Evolutionary conservation across 257 asterid genomes (phyloP), one percentile per base, ranked within the genome.

Genomic region (Dorcoceras hygrometricum): DNA sequence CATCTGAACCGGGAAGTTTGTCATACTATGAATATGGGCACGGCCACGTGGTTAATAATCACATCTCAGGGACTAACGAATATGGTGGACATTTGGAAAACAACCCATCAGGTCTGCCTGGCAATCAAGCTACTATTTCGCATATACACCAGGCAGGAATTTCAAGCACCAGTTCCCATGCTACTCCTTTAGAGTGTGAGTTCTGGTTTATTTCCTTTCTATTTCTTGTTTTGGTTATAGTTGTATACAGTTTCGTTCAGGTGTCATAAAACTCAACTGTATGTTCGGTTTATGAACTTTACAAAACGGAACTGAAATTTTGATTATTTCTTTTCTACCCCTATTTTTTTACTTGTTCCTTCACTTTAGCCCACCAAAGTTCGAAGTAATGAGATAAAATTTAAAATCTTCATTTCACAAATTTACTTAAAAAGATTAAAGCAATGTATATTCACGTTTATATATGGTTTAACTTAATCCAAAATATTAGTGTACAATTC

Each of bases 1-100:
- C 77, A 63, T 77, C 95, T 31, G 98, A 87, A 68, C 87, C 94
- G 18, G 91, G 84, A 68, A 85, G 86, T 75, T 85, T 82, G 73
- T 80, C 88, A 18, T 85, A 82, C 79, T 82, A 80, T 65, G 94
- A 87, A 63, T 83, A 77, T 71, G 89, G 87, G 55, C 80, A 82
- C 59, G 89, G 77, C 26, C 81, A 82, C 62, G 78, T 77, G 75
- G 87, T 80, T 27, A 79, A 76, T 75, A 76, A 76, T 80, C 86
- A 77, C 46, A 29, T 64, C 29, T 71, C 80, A 24, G 84, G 67
- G 57, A 62, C 71, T 36, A 82, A 85, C 62, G 91, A 71, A 51
- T 79, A 77, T 71, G 23, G 72, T 48, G 78, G 84, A 67, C 76
- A 76, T 74, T 39, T 79, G 73, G 87, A 82, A 50, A 84, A 74